These are phyloP conservation scores for Cystobasidium pallidum DNA, from an alignment of 1,284 basidiomycete species.

Conservation along the genomic window DNA sequence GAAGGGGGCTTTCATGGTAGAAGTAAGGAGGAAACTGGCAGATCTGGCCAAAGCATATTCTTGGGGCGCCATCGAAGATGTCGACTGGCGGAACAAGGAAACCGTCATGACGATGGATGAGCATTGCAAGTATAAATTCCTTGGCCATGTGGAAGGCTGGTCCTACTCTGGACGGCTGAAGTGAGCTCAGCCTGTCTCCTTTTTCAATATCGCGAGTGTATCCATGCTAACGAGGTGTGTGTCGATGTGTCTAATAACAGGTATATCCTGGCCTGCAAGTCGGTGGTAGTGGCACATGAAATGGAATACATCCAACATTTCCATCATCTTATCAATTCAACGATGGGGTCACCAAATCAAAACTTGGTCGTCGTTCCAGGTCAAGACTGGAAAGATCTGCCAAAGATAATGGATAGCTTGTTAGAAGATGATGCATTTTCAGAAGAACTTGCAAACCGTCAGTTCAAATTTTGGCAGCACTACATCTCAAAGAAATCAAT, in stretches of 20 bases:
- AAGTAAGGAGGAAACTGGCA: conserved; percentile 55
- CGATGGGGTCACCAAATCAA: conserved; percentile 53
- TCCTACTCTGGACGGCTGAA: conserved; percentile 57
- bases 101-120: conserved; percentile 53
- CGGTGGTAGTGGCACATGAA: conserved; percentile 54
- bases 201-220: no score
- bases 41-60: conserved; percentile 51
- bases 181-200: conserved; percentile 51
- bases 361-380: conserved; percentile 56
- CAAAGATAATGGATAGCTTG: conserved; percentile 54
- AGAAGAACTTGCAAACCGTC: conserved; percentile 21
- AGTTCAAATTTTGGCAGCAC: conserved; percentile 51
- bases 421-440: conserved; percentile 43
- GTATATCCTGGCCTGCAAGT: conserved; percentile 56
- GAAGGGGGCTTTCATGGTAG: conserved; percentile 55
- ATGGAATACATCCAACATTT: conserved; percentile 55
- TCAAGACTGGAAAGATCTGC: conserved; percentile 51
- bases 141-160: conserved; percentile 57
- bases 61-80: conserved; percentile 53
- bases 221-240: no score
- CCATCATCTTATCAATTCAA: conserved; percentile 56
- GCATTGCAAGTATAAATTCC: conserved; percentile 57
- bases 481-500: conserved; percentile 55
- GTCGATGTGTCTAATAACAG: no score
- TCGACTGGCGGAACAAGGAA: conserved; percentile 55